Evolutionary conservation across 345 rosid genomes (phyloP).

Genomic region (Citrus maxima): DNA sequence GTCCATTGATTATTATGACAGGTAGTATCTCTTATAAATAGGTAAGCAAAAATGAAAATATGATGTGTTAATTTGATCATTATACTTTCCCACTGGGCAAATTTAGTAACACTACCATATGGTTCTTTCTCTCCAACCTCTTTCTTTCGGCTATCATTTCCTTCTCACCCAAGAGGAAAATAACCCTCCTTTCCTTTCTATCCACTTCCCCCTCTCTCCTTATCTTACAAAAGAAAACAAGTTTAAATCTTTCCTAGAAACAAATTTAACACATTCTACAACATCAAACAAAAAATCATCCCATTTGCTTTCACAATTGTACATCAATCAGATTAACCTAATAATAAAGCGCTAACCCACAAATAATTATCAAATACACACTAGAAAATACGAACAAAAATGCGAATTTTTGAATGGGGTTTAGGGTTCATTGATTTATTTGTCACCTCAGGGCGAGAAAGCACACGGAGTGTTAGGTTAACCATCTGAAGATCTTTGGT

Average conservation of each 20-base stretch:
- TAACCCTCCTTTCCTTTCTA: background rate
- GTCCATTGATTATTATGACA: background rate
- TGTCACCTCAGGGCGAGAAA: conserved; percentile 83
- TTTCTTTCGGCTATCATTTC: background rate
- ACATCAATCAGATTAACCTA: background rate
- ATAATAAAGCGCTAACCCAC: background rate
- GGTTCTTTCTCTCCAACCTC: background rate
- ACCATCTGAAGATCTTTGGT: conserved; percentile 99
- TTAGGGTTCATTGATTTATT: background rate
- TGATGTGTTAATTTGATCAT: background rate
- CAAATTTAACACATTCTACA: background rate
- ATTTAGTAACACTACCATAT: background rate
- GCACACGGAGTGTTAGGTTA: conserved; percentile 94
- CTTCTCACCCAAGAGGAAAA: background rate
- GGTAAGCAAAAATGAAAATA: background rate
- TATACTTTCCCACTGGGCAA: background rate
- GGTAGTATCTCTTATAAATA: background rate
- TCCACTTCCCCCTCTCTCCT: background rate
- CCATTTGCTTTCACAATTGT: background rate
- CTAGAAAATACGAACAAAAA: background rate
- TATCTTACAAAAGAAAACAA: background rate
- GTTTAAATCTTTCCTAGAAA: background rate
- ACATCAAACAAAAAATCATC: background rate
- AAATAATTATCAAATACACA: background rate
- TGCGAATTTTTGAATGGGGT: background rate